These are phyloP conservation scores for Heterococcus sp. DNA, from an alignment of 108 stramenopile species.

Conservation along the genomic window DNA sequence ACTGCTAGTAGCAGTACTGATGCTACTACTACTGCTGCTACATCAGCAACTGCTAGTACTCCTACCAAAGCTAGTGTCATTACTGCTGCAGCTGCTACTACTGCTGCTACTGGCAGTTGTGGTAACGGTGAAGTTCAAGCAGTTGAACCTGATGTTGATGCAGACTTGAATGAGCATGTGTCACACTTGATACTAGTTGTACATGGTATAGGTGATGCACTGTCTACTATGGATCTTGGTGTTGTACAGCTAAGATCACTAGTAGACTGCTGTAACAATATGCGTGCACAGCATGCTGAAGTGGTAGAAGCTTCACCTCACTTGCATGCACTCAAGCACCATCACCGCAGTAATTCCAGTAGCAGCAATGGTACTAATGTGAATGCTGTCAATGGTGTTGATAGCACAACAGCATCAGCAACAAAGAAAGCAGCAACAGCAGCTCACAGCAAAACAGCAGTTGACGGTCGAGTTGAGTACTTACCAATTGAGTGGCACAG, in stretches of 20 bases:
- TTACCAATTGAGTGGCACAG: slow-evolving; percentile 45
- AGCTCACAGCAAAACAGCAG: background rate
- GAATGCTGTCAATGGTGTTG: background rate
- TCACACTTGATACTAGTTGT: slow-evolving; percentile 32
- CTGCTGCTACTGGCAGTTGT: background rate
- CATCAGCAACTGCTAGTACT: background rate
- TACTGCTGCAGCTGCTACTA: background rate
- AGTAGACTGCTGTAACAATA: slow-evolving; percentile 35
- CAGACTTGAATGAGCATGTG: slow-evolving; percentile 22
- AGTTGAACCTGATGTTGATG: slow-evolving; percentile 1
- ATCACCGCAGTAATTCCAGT: background rate
- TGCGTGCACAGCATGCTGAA: slow-evolving; percentile 33
- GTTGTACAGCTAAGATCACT: slow-evolving; percentile 27
- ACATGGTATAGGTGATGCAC: slow-evolving; percentile 34
- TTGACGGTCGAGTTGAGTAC: slow-evolving; percentile 23
- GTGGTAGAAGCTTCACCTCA: background rate
- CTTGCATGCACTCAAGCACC: background rate
- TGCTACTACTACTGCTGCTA: background rate
- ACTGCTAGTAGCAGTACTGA: background rate
- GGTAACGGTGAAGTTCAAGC: background rate
- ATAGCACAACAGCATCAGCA: background rate
- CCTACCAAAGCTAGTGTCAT: background rate
- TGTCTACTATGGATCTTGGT: slow-evolving; percentile 32
- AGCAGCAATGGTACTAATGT: background rate
- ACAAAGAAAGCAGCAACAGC: background rate